These are phyloP conservation scores for Schizosaccharomyces lindneri DNA, from an alignment of 805 yeast genomes.

Conservation along the genomic window DNA sequence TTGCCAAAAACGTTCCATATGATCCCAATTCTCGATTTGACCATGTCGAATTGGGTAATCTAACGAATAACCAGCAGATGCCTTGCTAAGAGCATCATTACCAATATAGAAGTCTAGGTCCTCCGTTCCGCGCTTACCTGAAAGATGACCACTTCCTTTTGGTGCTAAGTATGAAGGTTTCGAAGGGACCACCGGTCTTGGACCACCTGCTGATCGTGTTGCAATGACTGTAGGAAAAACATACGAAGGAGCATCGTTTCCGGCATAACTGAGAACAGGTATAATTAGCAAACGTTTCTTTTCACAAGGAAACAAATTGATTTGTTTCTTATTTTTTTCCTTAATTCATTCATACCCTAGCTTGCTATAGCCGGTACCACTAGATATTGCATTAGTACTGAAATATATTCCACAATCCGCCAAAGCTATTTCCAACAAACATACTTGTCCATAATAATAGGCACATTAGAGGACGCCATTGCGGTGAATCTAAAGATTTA, in stretches of 20 bases:
- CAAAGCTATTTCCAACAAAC: background rate
- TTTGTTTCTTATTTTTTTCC: too few relatives aligned
- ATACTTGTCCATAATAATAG: constrained; percentile 84
- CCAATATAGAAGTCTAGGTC: constrained; percentile 89
- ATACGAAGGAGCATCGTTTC: constrained; percentile 92
- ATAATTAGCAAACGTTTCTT: background rate
- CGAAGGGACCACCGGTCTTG: constrained; percentile 17
- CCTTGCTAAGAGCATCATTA: constrained; percentile 75
- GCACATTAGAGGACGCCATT: constrained; percentile 12
- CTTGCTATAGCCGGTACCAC: constrained; percentile 95
- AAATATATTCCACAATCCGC: background rate
- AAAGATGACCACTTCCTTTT: constrained; percentile 21
- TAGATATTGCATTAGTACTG: constrained; percentile 15
- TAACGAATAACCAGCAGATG: constrained; percentile 45
- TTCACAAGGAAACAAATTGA: background rate
- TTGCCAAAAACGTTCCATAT: constrained; percentile 98
- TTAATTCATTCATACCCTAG: constrained; percentile 25
- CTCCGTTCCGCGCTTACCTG: constrained; percentile 68
- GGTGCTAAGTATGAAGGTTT: constrained; percentile 21
- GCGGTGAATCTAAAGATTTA: background rate
- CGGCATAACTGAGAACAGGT: constrained; percentile 35
- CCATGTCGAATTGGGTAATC: constrained; percentile 92
- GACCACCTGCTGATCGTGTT: constrained; percentile 21
- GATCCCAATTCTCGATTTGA: constrained; percentile 97
- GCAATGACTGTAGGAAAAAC: constrained; percentile 93